Percentiles rank a stretch among this genome's conserved stretches.
These are phyloP conservation scores for Calonectria naviculata DNA, from an alignment of 2,329 filamentous ascomycete genomes.

Conservation along the genomic window DNA sequence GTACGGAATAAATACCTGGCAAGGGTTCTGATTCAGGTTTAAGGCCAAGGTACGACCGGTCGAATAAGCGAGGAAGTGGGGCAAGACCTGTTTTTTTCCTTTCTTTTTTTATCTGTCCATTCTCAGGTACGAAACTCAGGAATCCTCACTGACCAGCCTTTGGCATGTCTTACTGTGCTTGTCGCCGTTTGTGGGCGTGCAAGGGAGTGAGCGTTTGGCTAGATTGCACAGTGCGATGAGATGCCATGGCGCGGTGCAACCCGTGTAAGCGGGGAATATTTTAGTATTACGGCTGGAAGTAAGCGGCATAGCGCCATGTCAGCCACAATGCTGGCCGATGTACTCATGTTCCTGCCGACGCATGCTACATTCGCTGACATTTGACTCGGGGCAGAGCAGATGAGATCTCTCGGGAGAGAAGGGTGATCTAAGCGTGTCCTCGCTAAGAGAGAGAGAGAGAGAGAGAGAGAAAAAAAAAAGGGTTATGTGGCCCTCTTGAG, in stretches of 20 bases:
- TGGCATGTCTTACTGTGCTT: neutral
- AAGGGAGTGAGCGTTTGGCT: neutral
- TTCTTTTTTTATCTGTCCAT: neutral
- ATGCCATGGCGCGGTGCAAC: neutral
- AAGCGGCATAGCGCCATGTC: neutral
- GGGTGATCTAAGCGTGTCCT: neutral
- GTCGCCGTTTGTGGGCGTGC: neutral
- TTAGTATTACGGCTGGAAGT: neutral
- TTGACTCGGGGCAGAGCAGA: neutral
- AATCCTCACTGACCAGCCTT: neutral
- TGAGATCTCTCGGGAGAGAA: neutral
- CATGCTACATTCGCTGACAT: neutral
- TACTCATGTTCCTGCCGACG: neutral
- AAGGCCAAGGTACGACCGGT: neutral
- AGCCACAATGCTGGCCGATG: neutral
- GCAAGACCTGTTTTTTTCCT: neutral
- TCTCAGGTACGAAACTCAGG: neutral
- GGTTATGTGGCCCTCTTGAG: neutral
- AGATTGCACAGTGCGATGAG: neutral
- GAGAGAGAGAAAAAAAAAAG: neutral
- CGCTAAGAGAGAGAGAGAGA: neutral
- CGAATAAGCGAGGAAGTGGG: neutral
- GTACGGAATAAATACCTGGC: neutral
- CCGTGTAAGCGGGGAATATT: neutral
- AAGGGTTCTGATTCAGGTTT: slow-evolving; percentile 10